A percentile compares a stretch with the other conserved stretches of the same genome.
Evolutionary conservation across 805 yeast genomes (phyloP).

Genomic region (Pichia exigua): DNA sequence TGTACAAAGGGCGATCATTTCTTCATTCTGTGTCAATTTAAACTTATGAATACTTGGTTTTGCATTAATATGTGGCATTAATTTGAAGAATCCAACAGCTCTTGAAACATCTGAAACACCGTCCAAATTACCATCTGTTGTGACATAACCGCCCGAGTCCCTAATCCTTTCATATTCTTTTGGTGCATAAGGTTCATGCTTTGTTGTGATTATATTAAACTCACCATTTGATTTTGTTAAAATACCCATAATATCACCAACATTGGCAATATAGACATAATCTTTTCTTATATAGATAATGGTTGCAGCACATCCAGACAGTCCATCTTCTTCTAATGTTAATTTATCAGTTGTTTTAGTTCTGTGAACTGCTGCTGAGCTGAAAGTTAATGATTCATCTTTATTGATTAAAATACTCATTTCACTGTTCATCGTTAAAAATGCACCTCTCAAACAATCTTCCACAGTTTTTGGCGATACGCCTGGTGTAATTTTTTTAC

Average conservation of each 20-base stretch:
- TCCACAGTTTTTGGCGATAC: conserved; percentile 43
- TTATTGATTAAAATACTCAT: conserved; percentile 55
- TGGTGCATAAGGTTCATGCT: conserved; percentile 77
- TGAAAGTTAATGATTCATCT: conserved; percentile 33
- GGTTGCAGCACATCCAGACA: conserved; percentile 81
- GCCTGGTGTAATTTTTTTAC: conserved; percentile 29
- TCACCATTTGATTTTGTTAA: conserved; percentile 78
- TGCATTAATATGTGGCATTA: conserved; percentile 81
- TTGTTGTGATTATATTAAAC: conserved; percentile 57
- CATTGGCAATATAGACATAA: conserved; percentile 69
- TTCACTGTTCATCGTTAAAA: conserved; percentile 72
- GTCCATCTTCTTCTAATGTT: conserved; percentile 55
- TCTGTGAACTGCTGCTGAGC: conserved; percentile 44
- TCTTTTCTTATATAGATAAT: conserved; percentile 70
- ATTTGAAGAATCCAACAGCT: conserved; percentile 84
- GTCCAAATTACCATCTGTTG: conserved; percentile 77
- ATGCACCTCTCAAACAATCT: conserved; percentile 77
- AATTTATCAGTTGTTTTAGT: conserved; percentile 45
- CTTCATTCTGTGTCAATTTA: conserved; percentile 62
- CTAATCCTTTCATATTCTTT: conserved; percentile 80
- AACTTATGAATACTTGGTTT: conserved; percentile 71
- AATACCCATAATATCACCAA: conserved; percentile 85
- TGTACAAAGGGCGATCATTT: conserved; percentile 77
- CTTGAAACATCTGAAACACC: conserved; percentile 78
- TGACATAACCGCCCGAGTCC: conserved; percentile 85